Evolutionary conservation across 176 grass and related monocot genomes (phyloP), one percentile per base, ranked within the genome.

Genomic region (Chloris gayana): DNA sequence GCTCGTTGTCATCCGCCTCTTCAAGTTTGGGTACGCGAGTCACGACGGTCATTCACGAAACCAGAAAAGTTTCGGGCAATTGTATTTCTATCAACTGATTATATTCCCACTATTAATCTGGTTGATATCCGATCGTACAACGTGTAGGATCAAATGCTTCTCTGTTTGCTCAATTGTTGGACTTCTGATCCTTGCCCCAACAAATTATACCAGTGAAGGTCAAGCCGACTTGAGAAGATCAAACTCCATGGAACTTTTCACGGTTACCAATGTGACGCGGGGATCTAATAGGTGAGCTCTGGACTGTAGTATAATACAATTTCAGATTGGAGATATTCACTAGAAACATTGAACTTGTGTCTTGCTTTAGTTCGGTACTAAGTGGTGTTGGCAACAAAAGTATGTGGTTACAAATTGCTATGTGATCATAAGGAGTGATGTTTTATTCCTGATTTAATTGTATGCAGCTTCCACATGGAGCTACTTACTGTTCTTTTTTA

Each of bases 171-270:
- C 94, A 5, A 12, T 88, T 76, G 79, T 91, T 27, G 94, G 94
- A 73, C 22, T 94, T 19, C n/a, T 87, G 46, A 24, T 97, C 83
- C 86, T 97, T 34, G 94, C 81, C 60, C 94, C 94, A 62, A 85
- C 83, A 9, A 91, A 97, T 51, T 97, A 91, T 70, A 88, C 65
- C 29, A 91, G 77, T 85, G 66, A 83, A 69, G 56, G 25, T 66
- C 63, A 63, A 46, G 51, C 63, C 61, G 29, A 44, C 31, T 15
- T 64, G 64, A 83, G 38, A 50, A 75, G 75, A 66, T 86, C 86
- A 14, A 80, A 97, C 69, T 91, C 91, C 13, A 91, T 94, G 91
- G 89, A 94, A 78, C 80, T 92, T 63, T 97, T 94, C 64, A 89
- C 89, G 12, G 88, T 97, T 51, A 91, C 94, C 30, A 94, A 91